A percentile compares a stretch with the other conserved stretches of the same genome.
Evolutionary conservation across 257 asterid genomes (phyloP).

Genomic region (Cinchona pubescens): DNA sequence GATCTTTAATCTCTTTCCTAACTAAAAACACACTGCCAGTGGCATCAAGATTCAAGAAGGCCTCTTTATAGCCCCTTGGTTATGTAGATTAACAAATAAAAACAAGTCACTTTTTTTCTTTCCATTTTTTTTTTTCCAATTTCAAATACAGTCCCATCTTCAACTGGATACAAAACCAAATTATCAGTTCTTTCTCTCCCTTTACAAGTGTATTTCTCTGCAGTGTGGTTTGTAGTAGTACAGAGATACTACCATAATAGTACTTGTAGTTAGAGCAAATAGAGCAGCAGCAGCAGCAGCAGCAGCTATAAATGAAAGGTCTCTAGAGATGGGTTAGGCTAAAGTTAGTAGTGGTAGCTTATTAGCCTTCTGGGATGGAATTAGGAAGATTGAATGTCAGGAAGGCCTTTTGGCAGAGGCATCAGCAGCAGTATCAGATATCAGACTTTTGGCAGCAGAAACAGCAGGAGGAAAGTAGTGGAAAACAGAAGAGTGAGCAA

Average conservation of each 20-base stretch:
- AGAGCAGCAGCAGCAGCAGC: slow-evolving; percentile 13
- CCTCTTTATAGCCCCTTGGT: slow-evolving; percentile 38
- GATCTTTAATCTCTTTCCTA: slow-evolving; percentile 69
- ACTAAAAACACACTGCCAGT: slow-evolving; percentile 90
- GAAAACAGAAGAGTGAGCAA: slow-evolving; percentile 15
- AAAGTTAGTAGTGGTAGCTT: slow-evolving; percentile 4
- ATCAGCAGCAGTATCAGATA: slow-evolving; percentile 31
- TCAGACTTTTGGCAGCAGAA: slow-evolving; percentile 11
- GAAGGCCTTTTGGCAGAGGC: slow-evolving; percentile 28
- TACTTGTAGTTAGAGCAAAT: neutral
- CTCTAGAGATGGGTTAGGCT: slow-evolving; percentile 76
- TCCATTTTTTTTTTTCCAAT: slow-evolving; percentile 1
- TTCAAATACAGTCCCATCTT: slow-evolving; percentile 4
- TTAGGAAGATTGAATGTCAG: slow-evolving; percentile 52
- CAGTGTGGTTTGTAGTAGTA: slow-evolving; percentile 21
- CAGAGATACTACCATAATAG: neutral
- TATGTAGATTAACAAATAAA: too few species aligned
- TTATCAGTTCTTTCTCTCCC: neutral
- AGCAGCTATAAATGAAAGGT: slow-evolving; percentile 38
- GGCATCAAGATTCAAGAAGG: slow-evolving; percentile 38
- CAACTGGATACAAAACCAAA: slow-evolving; percentile 5
- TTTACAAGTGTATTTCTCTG: slow-evolving; percentile 5
- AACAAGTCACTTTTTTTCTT: slow-evolving; percentile 15
- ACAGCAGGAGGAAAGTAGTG: slow-evolving; percentile 24
- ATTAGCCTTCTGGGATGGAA: slow-evolving; percentile 43